Conservation (phyloP, 2,329 filamentous ascomycete species). For the Talaromyces sp. region DNA sequence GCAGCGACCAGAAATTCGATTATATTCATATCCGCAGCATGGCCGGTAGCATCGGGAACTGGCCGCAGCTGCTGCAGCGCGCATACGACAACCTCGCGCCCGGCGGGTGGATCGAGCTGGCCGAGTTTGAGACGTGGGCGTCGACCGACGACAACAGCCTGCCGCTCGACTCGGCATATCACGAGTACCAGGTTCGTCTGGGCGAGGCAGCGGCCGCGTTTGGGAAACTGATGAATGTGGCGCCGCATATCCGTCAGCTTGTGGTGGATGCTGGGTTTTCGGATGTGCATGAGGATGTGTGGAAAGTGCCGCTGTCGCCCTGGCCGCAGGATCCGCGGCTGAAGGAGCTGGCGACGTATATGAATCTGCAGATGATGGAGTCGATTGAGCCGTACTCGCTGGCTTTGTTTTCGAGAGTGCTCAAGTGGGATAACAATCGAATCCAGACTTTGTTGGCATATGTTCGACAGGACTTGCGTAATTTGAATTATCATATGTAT, state of each 20-base stretch:
- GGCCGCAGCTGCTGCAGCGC: slow-evolving; percentile 20
- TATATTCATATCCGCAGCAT: slow-evolving; percentile 25
- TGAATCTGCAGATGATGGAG: slow-evolving; percentile 17
- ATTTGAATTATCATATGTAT: slow-evolving; percentile 13
- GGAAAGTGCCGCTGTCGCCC: slow-evolving; percentile 40
- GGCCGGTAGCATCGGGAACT: slow-evolving; percentile 23
- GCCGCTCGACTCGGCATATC: slow-evolving; percentile 15
- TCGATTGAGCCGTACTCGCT: slow-evolving; percentile 19
- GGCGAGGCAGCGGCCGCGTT: slow-evolving; percentile 17
- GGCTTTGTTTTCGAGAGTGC: slow-evolving; percentile 19
- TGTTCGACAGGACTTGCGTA: slow-evolving; percentile 8
- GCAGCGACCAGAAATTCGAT: slow-evolving; percentile 18
- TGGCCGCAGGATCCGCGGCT: slow-evolving; percentile 15
- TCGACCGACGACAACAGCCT: slow-evolving; percentile 23
- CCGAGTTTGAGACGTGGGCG: slow-evolving; percentile 24
- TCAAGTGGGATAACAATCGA: slow-evolving; percentile 20
- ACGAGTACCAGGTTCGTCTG: slow-evolving; percentile 16
- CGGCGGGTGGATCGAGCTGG: slow-evolving; percentile 25
- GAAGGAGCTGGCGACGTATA: slow-evolving; percentile 15
- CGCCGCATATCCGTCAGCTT: slow-evolving; percentile 29
- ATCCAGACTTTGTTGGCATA: slow-evolving; percentile 4
- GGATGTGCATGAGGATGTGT: slow-evolving; percentile 37
- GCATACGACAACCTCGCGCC: slow-evolving; percentile 21
- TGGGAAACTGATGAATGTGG: slow-evolving; percentile 23
- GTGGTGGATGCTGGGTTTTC: slow-evolving; percentile 48